Evolutionary conservation across 164 flowering plant genomes (phyloP), one percentile per base, ranked within the genome.

Genomic region (Echeveria elegans): DNA sequence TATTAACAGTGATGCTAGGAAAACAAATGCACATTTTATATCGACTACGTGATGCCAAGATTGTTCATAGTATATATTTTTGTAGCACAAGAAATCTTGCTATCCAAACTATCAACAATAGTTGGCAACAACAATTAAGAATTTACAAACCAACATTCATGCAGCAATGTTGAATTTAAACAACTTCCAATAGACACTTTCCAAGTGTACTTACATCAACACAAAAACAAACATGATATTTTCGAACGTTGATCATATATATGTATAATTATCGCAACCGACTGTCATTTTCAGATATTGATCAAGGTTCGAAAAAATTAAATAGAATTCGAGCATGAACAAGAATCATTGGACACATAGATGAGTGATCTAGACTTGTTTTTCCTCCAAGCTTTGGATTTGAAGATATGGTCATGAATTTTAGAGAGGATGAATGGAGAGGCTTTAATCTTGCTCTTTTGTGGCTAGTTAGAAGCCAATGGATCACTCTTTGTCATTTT

Each of bases 391-490:
- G n/a, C n/a, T n/a, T n/a, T n/a, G n/a, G 10, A 43, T 11, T 16
- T 14, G 4, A 43, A 28, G 0, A 28, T 24, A 1, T 53, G n/a
- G 14, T 0, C 14, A 26, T 53, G 31, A 31, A 30, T 53, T 28
- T 53, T 53, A 31, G 60, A 24, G 60, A 26, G 30, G 31, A 26
- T 24, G 60, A 53, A 28, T 26, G 60, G 31, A 18, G n/a, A n/a
- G n/a, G n/a, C n/a, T n/a, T n/a, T n/a, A n/a, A 53, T 28, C 31
- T 50, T 21, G 31, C 30, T 53, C 30, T 53, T 53, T 53, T n/a
- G 60, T 53, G 60, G 60, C 60, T 53, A 14, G 60, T 53, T 53
- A 24, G 26, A 53, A 18, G 60, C 60, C 60, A 53, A 1, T 24
- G 60, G 60, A 53, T 53, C n/a, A 24, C 60, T 21, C 60, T 24